These are phyloP conservation scores for Annona cherimola DNA, from an alignment of 164 flowering plant genomes.

Conservation along the genomic window DNA sequence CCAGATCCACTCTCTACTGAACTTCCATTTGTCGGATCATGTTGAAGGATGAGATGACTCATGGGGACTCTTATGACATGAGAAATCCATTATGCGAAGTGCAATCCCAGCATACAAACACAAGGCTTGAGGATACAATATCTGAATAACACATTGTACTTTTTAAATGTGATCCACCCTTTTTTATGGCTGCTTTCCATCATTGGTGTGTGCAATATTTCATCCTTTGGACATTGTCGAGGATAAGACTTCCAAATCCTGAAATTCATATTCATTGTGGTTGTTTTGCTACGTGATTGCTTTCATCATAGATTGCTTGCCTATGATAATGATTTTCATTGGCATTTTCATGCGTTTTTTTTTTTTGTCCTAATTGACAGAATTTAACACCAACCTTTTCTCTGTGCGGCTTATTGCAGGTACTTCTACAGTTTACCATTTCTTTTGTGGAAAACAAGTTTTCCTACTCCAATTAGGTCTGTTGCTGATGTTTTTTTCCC, in stretches of 20 bases:
- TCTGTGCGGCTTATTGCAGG: constrained; percentile 36
- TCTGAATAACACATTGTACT: neutral
- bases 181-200: no score
- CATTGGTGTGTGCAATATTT: no score
- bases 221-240: no score
- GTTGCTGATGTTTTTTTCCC: neutral
- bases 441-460: constrained; percentile 67
- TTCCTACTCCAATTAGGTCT: constrained; percentile 58
- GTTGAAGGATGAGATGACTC: neutral
- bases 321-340: neutral
- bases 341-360: neutral
- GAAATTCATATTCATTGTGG: neutral
- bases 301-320: neutral
- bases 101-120: neutral
- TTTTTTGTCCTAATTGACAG: no score
- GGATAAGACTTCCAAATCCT: no score
- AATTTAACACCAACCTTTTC: neutral
- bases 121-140: neutral
- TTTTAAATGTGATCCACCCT: no score
- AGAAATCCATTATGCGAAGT: neutral
- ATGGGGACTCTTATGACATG: neutral
- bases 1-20: neutral
- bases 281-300: neutral
- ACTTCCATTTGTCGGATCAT: neutral
- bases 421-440: constrained; percentile 80